Evolutionary conservation across 306 rosid species (phyloP).

Genomic region (Acacia crassicarpa): DNA sequence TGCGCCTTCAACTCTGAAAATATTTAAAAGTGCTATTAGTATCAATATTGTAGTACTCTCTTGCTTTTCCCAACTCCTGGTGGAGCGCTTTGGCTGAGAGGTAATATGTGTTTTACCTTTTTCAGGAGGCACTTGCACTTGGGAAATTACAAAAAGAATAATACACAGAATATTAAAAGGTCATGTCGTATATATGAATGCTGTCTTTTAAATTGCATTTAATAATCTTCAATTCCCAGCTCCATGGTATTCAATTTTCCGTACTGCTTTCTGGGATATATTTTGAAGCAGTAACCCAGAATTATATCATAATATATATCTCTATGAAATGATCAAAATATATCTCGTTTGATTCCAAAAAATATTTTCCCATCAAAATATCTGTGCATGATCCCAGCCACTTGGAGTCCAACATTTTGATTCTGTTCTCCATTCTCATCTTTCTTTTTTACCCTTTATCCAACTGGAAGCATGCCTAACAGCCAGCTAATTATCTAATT

Average conservation of each 20-base stretch:
- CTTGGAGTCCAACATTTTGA: not conserved
- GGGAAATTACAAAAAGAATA: constrained; percentile 19
- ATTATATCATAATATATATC: no score
- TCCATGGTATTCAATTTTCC: not conserved
- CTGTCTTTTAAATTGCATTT: constrained; percentile 14
- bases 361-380: no score
- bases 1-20: constrained; percentile 3
- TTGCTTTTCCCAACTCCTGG: not conserved
- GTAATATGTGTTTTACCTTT: not conserved
- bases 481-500: no score
- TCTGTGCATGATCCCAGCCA: not conserved
- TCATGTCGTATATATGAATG: not conserved
- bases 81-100: not conserved
- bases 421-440: not conserved
- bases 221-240: not conserved
- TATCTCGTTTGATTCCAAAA: no score
- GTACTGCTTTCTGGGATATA: no score
- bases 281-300: no score
- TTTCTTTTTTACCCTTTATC: not conserved
- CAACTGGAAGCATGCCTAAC: not conserved
- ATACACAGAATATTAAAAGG: constrained; percentile 27
- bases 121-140: not conserved
- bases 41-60: not conserved
- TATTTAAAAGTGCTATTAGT: constrained; percentile 22
- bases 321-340: not conserved